Evolutionary conservation across 73 alveolate genomes (phyloP).

Genomic region (Paramecium octaurelia): DNA sequence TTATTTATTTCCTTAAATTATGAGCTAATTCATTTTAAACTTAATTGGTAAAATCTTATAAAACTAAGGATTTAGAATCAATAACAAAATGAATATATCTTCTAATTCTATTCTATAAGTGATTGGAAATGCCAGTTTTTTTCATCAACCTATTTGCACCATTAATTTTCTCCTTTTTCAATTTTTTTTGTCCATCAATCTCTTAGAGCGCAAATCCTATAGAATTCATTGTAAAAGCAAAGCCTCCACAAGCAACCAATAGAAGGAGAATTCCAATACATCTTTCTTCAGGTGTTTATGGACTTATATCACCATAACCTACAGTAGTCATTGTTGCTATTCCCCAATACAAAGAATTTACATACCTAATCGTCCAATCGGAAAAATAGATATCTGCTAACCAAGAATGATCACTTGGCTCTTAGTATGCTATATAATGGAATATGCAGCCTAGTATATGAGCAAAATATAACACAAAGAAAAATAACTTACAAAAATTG

Average conservation of each 20-base stretch:
- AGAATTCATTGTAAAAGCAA: conserved; percentile 82
- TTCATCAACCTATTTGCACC: conserved; percentile 68
- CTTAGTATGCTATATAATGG: conserved; percentile 57
- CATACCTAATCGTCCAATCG: conserved; percentile 44
- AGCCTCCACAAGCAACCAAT: conserved; percentile 81
- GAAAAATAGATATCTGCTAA: conserved; percentile 14
- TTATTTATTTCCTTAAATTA: neutral
- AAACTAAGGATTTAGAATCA: neutral
- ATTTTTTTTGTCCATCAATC: conserved; percentile 63
- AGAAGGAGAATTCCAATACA: conserved; percentile 68
- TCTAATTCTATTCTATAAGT: conserved; percentile 69
- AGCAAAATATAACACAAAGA: conserved; percentile 46
- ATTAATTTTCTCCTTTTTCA: conserved; percentile 67
- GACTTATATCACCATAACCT: conserved; percentile 91
- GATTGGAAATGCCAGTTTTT: conserved; percentile 59
- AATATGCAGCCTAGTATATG: conserved; percentile 71
- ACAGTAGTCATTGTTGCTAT: conserved; percentile 85
- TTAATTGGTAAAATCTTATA: neutral
- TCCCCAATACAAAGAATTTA: conserved; percentile 77
- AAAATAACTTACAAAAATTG: conserved; percentile 23
- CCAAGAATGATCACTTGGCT: conserved; percentile 61
- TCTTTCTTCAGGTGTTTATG: conserved; percentile 72
- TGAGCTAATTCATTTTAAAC: neutral
- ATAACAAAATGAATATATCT: conserved; percentile 67
- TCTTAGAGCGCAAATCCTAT: conserved; percentile 72